Conservation (phyloP, 495 filamentous ascomycete genomes). For the Elasticomyces elasticus region DNA sequence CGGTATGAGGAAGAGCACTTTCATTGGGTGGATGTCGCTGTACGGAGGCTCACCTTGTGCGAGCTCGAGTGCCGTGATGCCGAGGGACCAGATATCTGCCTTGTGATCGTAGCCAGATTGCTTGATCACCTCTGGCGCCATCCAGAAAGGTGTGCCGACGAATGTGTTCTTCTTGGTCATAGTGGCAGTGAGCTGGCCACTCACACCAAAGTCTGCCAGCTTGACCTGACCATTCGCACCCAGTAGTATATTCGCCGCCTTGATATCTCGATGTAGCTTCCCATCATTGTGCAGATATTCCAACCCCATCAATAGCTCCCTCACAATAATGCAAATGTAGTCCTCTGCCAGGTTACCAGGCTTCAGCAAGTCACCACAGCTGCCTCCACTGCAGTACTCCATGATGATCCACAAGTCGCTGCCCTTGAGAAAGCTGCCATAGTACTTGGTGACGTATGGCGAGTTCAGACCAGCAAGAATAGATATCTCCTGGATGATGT, state of each 20-base stretch:
- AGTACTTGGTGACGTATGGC: slow-evolving; percentile 90
- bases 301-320: slow-evolving; percentile 78
- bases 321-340: slow-evolving; percentile 89
- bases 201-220: slow-evolving; percentile 94
- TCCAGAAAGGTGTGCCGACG: slow-evolving; percentile 98
- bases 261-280: slow-evolving; percentile 96
- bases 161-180: slow-evolving; percentile 99
- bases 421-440: slow-evolving; percentile 85
- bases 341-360: slow-evolving; percentile 81
- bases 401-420: slow-evolving; percentile 99
- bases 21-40: slow-evolving; percentile 97
- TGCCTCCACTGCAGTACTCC: slow-evolving; percentile 92
- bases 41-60: slow-evolving; percentile 91
- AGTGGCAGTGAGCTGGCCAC: slow-evolving; percentile 92
- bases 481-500: slow-evolving; percentile 95
- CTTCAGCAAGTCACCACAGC: slow-evolving; percentile 88
- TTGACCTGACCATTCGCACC: slow-evolving; percentile 89
- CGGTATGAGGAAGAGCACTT: slow-evolving; percentile 91
- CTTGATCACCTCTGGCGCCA: slow-evolving; percentile 98
- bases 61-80: slow-evolving; percentile 90
- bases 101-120: slow-evolving; percentile 97
- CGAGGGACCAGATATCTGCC: slow-evolving; percentile 98
- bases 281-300: slow-evolving; percentile 92
- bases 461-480: slow-evolving; percentile 90
- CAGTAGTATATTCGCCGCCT: slow-evolving; percentile 86